Evolutionary conservation across 108 stramenopile species (phyloP), one percentile per base, ranked within the genome.

Genomic region (Fragilariopsis cylindrus): DNA sequence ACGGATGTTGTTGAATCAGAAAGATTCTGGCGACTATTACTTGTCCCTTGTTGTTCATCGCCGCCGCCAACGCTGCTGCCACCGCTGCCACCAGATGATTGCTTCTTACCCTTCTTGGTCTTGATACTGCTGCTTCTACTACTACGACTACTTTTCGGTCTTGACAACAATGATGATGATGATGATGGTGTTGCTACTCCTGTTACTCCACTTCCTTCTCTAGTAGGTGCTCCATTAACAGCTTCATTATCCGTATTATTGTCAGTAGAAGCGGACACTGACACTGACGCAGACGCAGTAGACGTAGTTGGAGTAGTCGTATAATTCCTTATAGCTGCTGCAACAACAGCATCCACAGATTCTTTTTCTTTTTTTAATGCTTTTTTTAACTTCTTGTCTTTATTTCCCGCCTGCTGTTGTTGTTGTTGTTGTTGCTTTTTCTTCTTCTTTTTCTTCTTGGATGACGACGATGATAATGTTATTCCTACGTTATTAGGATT

Each of bases 281-380:
- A n/a, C n/a, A n/a, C n/a, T n/a, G n/a, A n/a, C n/a, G n/a, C n/a
- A n/a, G n/a, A 21, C 21, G 21, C 0, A 21, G 21, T 1, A 21
- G 21, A 21, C 0, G 21, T 21, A 1, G 1, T 11, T 11, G 13
- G 15, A 53, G 52, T 13, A 19, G 5, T 21, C 0, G 16, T 8
- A 30, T 60, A 60, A 9, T 60, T 60, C 8, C 21, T 30, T 41
- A 60, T 60, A 7, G 58, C 58, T 30, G 58, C 58, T 21, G 58
- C 58, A 9, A 60, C 58, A 6, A 30, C 58, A 5, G 58, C 58
- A 7, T 60, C 58, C 19, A 60, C 21, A 11, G 58, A 60, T 21
- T 30, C 4, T 60, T 60, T 60, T 30, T 60, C 58, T 21, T 60
- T 60, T 60, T 30, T 60, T 1, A 60, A 30, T 9, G 58, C 58